Evolutionary conservation across 176 grass and related monocot genomes (phyloP).

Genomic region (Themeda triandra): DNA sequence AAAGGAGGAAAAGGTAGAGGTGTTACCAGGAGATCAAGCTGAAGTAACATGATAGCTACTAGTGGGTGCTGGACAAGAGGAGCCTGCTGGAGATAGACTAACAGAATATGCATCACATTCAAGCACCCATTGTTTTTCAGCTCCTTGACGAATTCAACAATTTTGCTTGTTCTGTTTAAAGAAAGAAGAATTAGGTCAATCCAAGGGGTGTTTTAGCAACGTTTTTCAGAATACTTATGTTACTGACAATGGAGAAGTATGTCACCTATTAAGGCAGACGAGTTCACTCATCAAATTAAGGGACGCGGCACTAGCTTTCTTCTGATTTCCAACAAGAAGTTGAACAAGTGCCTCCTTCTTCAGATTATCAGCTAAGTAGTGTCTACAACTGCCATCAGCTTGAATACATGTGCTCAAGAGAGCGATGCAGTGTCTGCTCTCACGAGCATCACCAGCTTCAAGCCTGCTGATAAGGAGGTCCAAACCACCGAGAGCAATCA

Average conservation of each 20-base stretch:
- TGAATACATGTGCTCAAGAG: conserved; percentile 72
- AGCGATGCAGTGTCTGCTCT: conserved; percentile 69
- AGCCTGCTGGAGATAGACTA: conserved; percentile 92
- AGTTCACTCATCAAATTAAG: conserved; percentile 85
- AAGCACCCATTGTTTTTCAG: conserved; percentile 66
- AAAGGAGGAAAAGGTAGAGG: conserved; percentile 27
- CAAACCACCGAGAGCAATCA: conserved; percentile 84
- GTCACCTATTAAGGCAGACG: conserved; percentile 84
- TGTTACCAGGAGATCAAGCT: conserved; percentile 90
- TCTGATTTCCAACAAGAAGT: conserved; percentile 72
- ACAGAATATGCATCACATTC: conserved; percentile 88
- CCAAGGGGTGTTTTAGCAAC: background rate
- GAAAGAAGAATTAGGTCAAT: conserved; percentile 28
- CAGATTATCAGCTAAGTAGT: conserved; percentile 74
- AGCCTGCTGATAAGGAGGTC: conserved; percentile 72
- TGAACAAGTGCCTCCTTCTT: conserved; percentile 75
- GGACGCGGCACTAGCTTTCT: conserved; percentile 58
- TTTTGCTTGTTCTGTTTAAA: conserved; percentile 66
- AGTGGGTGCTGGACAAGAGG: conserved; percentile 73
- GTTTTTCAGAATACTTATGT: background rate
- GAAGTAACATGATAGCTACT: conserved; percentile 76
- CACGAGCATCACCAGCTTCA: conserved; percentile 49
- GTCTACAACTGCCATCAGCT: conserved; percentile 83
- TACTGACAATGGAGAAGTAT: conserved; percentile 2
- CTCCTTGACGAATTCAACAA: conserved; percentile 72